Evolutionary conservation across 352 stramenopile genomes (phyloP), one percentile per base, ranked within the genome.

Genomic region (Pythium coloratum): DNA sequence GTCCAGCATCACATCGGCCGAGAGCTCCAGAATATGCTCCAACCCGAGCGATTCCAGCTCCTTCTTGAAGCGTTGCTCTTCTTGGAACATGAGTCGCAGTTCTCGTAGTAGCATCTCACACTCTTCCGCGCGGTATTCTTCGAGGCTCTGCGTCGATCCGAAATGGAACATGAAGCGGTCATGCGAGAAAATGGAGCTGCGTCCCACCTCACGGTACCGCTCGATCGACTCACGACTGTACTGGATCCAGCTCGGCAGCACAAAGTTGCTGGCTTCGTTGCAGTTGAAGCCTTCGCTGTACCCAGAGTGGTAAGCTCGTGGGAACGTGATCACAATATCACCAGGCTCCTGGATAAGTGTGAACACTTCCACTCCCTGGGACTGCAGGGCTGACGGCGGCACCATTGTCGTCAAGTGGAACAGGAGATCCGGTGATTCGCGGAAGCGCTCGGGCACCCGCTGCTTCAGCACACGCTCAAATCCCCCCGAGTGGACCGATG

Each of bases 241-340:
- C 55, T 91, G 87, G 42, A 97, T 86, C 89, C 89, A 97, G 59
- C 86, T 89, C 33, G 86, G 81, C 4, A 94, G 74, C 33, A 90
- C 67, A 68, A 97, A 97, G 64, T 97, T 97, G 53, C 93, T 89
- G 10, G 89, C 89, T 62, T 97, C 89, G 60, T 90, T 94, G 76
- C 90, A 94, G 66, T 96, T 98, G 55, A 98, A 98, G 13, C 97
- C 97, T 75, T 98, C 86, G 70, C 91, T 99, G 72, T 98, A 99
- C 1, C 97, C 97, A 30, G 86, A 82, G 73, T 99, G 97, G 67
- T 98, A 99, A 0, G 95, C 88, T 40, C 96, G 90, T 24, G 97
- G 97, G 68, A 99, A 99, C 4, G 97, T 99, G 18, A 99, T 73
- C 47, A 99, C 86, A 68, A 98, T 99, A 30, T 99, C 94, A 7